These are phyloP conservation scores for Globisporangium spinosum DNA, from an alignment of 352 stramenopile genomes.

Conservation along the genomic window DNA sequence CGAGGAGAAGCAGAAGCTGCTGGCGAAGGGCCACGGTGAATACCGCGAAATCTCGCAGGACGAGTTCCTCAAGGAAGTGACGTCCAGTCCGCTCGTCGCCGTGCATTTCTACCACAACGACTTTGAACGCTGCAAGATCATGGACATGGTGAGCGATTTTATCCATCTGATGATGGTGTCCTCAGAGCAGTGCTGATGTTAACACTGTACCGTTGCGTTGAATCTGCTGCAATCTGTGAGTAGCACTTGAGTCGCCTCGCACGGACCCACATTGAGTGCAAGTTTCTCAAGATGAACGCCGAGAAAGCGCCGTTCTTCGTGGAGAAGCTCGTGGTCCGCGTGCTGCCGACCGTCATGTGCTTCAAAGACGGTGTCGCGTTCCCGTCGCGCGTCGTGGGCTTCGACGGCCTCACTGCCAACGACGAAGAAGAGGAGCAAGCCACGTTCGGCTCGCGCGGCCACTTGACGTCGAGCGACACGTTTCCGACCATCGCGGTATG, in stretches of 20 bases:
- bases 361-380: slow-evolving; percentile 91
- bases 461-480: slow-evolving; percentile 43
- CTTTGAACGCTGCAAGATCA: slow-evolving; percentile 97
- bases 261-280: slow-evolving; percentile 84
- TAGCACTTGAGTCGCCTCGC: slow-evolving; percentile 61
- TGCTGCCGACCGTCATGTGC: slow-evolving; percentile 93
- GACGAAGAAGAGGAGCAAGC: slow-evolving; percentile 50
- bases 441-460: slow-evolving; percentile 36
- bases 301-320: slow-evolving; percentile 95
- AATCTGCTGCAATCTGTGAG: background rate
- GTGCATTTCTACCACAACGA: slow-evolving; percentile 97
- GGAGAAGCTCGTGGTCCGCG: slow-evolving; percentile 89
- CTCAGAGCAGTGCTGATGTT: background rate
- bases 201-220: background rate
- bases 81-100: slow-evolving; percentile 70
- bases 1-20: slow-evolving; percentile 52
- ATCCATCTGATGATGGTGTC: background rate
- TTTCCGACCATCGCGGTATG: slow-evolving; percentile 62
- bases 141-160: slow-evolving; percentile 79
- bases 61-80: slow-evolving; percentile 95
- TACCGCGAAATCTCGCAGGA: slow-evolving; percentile 93
- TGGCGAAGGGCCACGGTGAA: slow-evolving; percentile 75
- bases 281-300: slow-evolving; percentile 94
- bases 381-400: slow-evolving; percentile 87
- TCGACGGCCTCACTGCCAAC: slow-evolving; percentile 89